A percentile compares a stretch with the other conserved stretches of the same genome.
Evolutionary conservation across 2,329 filamentous ascomycete species (phyloP).

Genomic region (Zarea fungicola): DNA sequence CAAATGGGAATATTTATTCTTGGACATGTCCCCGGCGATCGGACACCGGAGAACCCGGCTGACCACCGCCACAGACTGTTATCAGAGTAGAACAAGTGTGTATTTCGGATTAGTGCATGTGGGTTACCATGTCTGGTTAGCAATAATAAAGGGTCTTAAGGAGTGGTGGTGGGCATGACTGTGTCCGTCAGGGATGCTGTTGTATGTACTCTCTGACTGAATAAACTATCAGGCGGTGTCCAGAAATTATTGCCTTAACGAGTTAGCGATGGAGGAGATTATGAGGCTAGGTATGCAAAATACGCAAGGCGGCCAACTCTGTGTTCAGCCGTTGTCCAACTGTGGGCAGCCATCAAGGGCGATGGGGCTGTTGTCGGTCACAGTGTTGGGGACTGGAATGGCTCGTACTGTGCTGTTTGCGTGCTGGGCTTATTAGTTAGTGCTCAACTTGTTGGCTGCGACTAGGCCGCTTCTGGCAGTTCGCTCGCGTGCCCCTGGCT

Average conservation of each 20-base stretch:
- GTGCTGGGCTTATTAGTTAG: neutral
- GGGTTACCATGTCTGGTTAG: conserved; percentile 1
- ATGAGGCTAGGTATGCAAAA: neutral
- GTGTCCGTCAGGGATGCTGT: neutral
- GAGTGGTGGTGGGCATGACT: neutral
- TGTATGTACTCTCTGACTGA: neutral
- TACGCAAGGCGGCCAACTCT: neutral
- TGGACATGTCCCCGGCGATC: conserved; percentile 1
- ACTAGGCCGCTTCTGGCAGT: neutral
- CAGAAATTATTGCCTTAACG: too few relatives aligned
- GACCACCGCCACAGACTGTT: conserved; percentile 2
- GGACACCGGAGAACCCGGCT: conserved; percentile 1
- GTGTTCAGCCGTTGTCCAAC: conserved; percentile 7
- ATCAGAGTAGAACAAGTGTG: neutral
- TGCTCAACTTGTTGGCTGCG: neutral
- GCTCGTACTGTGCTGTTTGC: neutral
- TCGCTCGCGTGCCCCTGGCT: too few relatives aligned
- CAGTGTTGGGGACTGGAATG: conserved; percentile 9
- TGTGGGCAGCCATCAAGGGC: neutral
- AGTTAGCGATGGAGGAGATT: neutral
- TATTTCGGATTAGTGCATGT: conserved; percentile 14
- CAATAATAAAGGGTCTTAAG: neutral
- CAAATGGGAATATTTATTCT: conserved; percentile 11
- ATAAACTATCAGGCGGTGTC: neutral
- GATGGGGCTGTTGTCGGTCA: neutral